A percentile compares a stretch with the other conserved stretches of the same genome.
phyloP scores from a whole-genome alignment of 2,329 filamentous ascomycete species.

The Aureobasidium subglaciale region DNA sequence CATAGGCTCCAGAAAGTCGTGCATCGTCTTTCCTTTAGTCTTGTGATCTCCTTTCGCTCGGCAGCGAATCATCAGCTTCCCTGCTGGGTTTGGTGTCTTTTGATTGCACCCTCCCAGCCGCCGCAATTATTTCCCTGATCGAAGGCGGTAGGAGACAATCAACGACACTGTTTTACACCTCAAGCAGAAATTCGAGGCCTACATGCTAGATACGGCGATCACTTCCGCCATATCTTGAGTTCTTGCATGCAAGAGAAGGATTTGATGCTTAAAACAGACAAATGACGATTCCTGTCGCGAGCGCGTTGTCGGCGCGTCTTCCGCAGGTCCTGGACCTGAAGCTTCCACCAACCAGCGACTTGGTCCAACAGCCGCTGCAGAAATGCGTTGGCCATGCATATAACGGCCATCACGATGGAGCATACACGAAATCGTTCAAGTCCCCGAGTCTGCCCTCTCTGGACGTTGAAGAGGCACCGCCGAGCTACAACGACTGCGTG shows the following conservation, averaged over 20 bases:
- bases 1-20: neutral
- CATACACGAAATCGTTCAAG: neutral
- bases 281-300: conserved; percentile 12
- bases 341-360: conserved; percentile 4
- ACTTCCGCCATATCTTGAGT: neutral
- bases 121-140: conserved; percentile 7
- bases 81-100: neutral
- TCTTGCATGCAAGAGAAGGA: neutral
- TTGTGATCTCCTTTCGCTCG: neutral
- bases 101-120: conserved; percentile 13
- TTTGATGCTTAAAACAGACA: neutral
- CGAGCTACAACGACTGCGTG: conserved; percentile 38
- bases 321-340: neutral
- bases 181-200: no score
- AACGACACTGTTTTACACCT: neutral
- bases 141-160: no score
- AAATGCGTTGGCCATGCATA: conserved; percentile 10
- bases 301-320: conserved; percentile 10
- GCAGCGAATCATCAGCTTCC: conserved; percentile 6
- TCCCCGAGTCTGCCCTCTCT: neutral
- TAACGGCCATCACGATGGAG: neutral
- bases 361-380: neutral
- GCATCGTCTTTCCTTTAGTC: neutral
- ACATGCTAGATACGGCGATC: neutral
- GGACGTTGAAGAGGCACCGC: conserved; percentile 25